Percentiles rank a stretch among this genome's conserved stretches.
These are phyloP conservation scores for Trichophyton benhamiae DNA, from an alignment of 2,329 filamentous ascomycete genomes.

Conservation along the genomic window DNA sequence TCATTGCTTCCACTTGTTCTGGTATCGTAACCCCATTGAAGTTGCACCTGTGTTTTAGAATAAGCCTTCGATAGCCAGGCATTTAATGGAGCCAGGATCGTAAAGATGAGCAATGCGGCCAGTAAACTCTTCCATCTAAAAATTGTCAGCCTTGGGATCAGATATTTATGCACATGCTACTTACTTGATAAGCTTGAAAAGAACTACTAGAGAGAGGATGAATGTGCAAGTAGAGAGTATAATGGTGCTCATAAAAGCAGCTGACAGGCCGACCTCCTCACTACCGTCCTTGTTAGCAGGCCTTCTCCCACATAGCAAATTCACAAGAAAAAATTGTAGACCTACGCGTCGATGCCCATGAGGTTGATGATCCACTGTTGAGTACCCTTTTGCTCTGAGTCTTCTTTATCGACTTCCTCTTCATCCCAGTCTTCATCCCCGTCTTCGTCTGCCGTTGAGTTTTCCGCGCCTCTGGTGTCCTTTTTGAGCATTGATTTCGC, in stretches of 20 bases:
- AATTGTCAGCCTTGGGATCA: background rate
- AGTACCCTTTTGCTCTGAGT: background rate
- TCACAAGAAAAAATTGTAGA: background rate
- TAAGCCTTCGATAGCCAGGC: background rate
- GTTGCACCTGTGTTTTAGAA: background rate
- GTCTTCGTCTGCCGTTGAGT: background rate
- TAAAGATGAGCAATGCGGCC: background rate
- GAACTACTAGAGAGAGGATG: background rate
- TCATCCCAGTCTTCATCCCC: background rate
- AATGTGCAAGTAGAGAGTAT: conserved; percentile 2
- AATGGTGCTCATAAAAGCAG: background rate
- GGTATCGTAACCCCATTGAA: background rate
- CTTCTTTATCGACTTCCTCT: background rate
- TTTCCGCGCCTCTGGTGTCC: background rate
- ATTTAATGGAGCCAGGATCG: background rate
- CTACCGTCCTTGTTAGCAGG: background rate
- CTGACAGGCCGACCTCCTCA: background rate
- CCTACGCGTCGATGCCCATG: conserved; percentile 1
- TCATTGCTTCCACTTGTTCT: too few relatives aligned
- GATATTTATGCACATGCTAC: background rate
- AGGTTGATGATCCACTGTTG: conserved; percentile 5
- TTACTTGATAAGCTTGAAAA: conserved; percentile 1
- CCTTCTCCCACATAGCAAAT: background rate
- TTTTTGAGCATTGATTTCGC: conserved; percentile 4
- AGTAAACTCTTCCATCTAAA: conserved; percentile 2